Conservation (phyloP, 768 basidiomycete species). For the Leccinum uliginosum region DNA sequence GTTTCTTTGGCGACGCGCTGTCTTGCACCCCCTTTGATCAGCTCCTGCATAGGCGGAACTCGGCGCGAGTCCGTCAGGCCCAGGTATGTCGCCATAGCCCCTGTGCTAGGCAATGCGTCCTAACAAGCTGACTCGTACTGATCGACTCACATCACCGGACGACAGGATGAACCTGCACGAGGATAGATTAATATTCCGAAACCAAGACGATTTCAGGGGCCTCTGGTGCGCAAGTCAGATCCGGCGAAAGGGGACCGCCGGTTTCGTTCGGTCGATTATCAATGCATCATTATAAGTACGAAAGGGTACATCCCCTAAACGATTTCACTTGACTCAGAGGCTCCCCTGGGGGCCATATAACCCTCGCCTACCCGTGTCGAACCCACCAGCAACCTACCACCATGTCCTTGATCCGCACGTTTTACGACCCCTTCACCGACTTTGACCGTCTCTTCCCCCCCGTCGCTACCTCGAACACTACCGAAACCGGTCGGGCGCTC, state of each 20-base stretch:
- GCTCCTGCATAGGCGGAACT: constrained; percentile 7
- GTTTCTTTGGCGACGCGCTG: constrained; percentile 40
- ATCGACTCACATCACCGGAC: neutral
- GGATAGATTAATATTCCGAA: constrained; percentile 16
- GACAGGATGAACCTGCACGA: constrained; percentile 55
- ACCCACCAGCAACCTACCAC: neutral
- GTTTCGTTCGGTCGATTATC: no score
- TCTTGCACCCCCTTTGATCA: constrained; percentile 9
- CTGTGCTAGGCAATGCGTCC: constrained; percentile 11
- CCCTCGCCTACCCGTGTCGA: neutral
- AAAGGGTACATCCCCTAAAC: no score
- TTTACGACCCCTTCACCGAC: neutral
- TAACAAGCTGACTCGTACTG: neutral
- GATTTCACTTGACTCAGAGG: no score
- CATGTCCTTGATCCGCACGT: neutral
- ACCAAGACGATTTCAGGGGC: no score
- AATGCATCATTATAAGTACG: no score
- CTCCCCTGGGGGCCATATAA: neutral
- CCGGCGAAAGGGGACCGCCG: no score
- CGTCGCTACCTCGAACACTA: neutral
- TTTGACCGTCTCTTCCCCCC: neutral
- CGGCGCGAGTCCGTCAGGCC: constrained; percentile 27
- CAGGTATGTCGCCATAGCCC: constrained; percentile 19
- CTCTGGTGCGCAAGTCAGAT: no score
- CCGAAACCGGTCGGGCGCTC: neutral